phyloP scores from a whole-genome alignment of 495 filamentous ascomycete genomes.

The Clohesyomyces aquaticus region DNA sequence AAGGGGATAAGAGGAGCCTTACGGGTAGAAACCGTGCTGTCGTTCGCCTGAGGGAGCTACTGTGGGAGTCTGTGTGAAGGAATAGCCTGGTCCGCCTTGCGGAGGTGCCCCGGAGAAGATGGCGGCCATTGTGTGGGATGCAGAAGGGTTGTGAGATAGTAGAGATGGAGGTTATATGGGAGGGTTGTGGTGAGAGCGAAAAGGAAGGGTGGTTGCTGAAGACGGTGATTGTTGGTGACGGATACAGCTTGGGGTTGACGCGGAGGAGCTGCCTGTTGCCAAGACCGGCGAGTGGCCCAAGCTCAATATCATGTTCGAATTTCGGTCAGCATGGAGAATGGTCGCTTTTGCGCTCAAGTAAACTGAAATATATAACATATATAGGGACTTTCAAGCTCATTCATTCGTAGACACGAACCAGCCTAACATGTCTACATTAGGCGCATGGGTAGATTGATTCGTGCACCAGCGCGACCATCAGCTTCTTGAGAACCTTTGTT shows the following conservation, averaged over 20 bases:
- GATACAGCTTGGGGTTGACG: slow-evolving; percentile 3
- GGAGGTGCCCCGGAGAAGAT: slow-evolving; percentile 43
- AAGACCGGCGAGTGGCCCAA: slow-evolving; percentile 7
- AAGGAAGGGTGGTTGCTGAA: background rate
- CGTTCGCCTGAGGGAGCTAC: slow-evolving; percentile 50
- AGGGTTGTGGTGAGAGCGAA: background rate
- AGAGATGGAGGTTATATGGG: background rate
- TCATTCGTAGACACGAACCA: no score
- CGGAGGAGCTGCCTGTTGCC: slow-evolving; percentile 23
- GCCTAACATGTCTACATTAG: no score
- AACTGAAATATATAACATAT: no score
- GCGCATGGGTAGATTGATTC: no score
- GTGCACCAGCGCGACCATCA: no score
- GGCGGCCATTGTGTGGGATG: slow-evolving; percentile 44
- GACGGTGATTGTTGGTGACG: background rate
- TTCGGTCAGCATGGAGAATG: no score
- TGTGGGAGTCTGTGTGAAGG: slow-evolving; percentile 58
- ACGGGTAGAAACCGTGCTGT: slow-evolving; percentile 95
- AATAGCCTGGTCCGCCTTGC: slow-evolving; percentile 56
- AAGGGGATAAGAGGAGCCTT: slow-evolving; percentile 45
- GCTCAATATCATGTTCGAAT: slow-evolving; percentile 1
- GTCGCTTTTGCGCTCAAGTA: no score
- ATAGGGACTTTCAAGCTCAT: no score
- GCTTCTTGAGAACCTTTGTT: no score
- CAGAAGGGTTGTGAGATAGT: background rate